Base-by-base conservation (phyloP, 2,329 filamentous ascomycete species). In the Akanthomyces uredinophilus region DNA sequence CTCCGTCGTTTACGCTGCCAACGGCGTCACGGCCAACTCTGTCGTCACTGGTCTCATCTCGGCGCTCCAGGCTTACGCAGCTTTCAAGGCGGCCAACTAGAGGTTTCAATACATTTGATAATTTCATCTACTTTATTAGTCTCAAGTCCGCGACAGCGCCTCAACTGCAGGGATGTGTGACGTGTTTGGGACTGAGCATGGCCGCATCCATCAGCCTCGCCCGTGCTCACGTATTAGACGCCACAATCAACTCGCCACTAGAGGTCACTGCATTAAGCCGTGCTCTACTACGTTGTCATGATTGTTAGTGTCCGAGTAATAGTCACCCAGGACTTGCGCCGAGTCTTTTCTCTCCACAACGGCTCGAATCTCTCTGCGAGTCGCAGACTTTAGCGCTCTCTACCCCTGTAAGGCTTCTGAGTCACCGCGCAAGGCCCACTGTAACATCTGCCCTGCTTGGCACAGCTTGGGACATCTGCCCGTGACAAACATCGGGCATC, bases 61-160 rank as follows among this genome's bases (percentile, higher is more conserved):
- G 2, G 59, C 59, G 13, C 41, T 61, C 13, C 59, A 61, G 59
- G 44, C 43, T 18, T 61, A 61, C 14, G 50, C 59, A 41, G 59
- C 59, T 22, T 61, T 61, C 57, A 53, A 60, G 49, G 57, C 57
- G 49, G 57, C 57, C 35, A 53, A 37, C 55, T 57, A 47, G 14
- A 27, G 14, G 18, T 35, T 51, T 35, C 27, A 51, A 35, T 51
- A 51, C n/a, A 18, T 5, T 41, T n/a, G 16, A 54, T 54, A 27
- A 43, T 35, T 43, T 0, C 39, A 20, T 22, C 39, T 22, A 22
- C 8, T 24, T 29, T 6, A 29, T 29, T 6, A 29, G 27, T 29
- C 27, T 14, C 44, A 22, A 54, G 51, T 27, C 37, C 14, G 22
- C 20, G 6, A 14, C 14, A 13, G 24, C 41, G 35, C 14, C 20